Percentiles rank a stretch among this genome's conserved stretches.
phyloP scores from a whole-genome alignment of 257 asterid species.

The Solanum tarapatanum region DNA sequence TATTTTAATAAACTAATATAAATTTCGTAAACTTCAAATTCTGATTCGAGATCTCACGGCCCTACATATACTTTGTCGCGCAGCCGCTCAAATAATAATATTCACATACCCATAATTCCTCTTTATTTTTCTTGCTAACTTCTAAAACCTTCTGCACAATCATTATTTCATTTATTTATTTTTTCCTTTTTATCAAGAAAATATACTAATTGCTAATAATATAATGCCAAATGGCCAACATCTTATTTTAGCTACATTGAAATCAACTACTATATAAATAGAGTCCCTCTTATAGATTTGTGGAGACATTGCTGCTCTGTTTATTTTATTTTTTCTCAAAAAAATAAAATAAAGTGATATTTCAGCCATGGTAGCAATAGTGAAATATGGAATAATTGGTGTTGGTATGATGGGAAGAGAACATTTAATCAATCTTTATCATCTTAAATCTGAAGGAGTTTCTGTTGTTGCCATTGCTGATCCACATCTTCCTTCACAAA shows the following conservation, averaged over 20 bases:
- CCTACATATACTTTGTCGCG: neutral
- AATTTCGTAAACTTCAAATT: too few relatives aligned
- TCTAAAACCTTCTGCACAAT: neutral
- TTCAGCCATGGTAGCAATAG: neutral
- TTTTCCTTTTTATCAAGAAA: neutral
- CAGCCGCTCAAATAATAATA: neutral
- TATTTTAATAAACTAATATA: too few relatives aligned
- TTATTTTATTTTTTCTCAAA: neutral
- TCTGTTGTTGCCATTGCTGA: constrained; percentile 80
- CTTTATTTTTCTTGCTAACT: neutral
- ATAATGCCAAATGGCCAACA: neutral
- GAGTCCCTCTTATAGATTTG: neutral
- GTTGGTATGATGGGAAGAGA: constrained; percentile 99
- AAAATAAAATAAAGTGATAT: neutral
- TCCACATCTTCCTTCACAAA: constrained; percentile 79
- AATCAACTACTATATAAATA: neutral
- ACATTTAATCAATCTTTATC: constrained; percentile 69
- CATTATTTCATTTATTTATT: neutral
- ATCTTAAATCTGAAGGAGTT: constrained; percentile 51
- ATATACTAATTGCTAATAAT: neutral
- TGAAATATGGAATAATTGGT: constrained; percentile 81
- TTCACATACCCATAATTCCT: neutral
- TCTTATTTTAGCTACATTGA: neutral
- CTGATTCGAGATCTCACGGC: too few relatives aligned
- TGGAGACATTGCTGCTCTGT: neutral